Conservation (phyloP, 148 eudicot species). For the Fagopyrum esculentum region DNA sequence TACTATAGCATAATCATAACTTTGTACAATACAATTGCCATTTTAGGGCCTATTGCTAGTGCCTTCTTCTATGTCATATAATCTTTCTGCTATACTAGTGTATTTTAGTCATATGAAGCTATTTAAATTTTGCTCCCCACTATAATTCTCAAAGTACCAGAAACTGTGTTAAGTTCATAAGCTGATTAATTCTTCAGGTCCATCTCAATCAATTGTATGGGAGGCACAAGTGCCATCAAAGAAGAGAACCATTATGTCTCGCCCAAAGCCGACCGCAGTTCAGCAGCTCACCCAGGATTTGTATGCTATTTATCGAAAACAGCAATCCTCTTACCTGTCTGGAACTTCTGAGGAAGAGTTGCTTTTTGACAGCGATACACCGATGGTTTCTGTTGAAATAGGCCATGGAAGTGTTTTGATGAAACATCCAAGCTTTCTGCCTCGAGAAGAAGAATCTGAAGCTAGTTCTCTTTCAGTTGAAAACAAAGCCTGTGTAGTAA, state of each 20-base stretch:
- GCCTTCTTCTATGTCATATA: not conserved
- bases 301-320: constrained; percentile 72
- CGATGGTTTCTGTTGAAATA: constrained; percentile 98
- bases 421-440: constrained; percentile 70
- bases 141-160: not conserved
- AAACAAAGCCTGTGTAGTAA: constrained; percentile 33
- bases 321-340: constrained; percentile 64
- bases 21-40: not conserved
- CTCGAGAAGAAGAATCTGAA: constrained; percentile 92
- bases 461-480: constrained; percentile 96
- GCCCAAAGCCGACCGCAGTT: constrained; percentile 74
- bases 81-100: not conserved
- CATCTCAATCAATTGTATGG: constrained; percentile 73
- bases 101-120: not conserved
- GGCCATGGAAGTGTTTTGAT: constrained; percentile 98
- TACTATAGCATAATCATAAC: not conserved
- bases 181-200: constrained; percentile 44
- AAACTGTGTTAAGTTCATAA: not conserved
- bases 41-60: not conserved
- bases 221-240: constrained; percentile 79
- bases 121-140: not conserved
- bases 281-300: constrained; percentile 92
- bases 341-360: constrained; percentile 84
- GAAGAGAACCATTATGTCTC: constrained; percentile 72
- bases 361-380: constrained; percentile 73